These are phyloP conservation scores for Heliamphora pulchella DNA, from an alignment of 179 eudicot species.

Conservation along the genomic window DNA sequence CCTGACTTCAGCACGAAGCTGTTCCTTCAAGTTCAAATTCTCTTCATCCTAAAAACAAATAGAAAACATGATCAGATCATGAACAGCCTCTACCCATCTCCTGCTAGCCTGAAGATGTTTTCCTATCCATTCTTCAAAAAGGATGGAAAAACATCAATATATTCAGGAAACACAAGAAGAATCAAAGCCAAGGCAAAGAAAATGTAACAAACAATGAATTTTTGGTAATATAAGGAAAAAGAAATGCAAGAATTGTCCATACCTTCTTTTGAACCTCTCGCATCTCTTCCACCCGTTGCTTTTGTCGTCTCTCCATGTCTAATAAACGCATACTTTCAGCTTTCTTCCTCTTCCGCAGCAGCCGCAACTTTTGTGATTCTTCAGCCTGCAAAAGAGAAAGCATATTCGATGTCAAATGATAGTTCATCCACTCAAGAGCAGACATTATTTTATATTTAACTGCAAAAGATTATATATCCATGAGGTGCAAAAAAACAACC, in stretches of 20 bases:
- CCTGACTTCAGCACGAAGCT: conserved; percentile 47
- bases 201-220: background rate
- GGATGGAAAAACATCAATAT: background rate
- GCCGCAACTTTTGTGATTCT: conserved; percentile 60
- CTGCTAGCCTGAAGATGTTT: background rate
- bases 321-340: conserved; percentile 64
- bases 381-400: conserved; percentile 52
- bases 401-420: conserved; percentile 4
- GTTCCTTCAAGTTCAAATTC: conserved; percentile 59
- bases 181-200: background rate
- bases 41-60: conserved; percentile 52
- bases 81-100: background rate
- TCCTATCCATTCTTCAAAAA: background rate
- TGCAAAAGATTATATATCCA: background rate
- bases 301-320: conserved; percentile 80
- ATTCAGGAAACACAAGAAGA: background rate
- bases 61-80: conserved; percentile 10
- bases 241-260: conserved; percentile 12
- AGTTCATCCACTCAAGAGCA: conserved; percentile 8
- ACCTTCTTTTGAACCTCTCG: conserved; percentile 79
- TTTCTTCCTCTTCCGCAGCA: conserved; percentile 50
- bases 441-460: background rate
- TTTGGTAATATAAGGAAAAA: background rate
- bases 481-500: background rate
- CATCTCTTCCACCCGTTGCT: conserved; percentile 76